These are phyloP conservation scores for Aspergillus tamarii DNA, from an alignment of 2,329 filamentous ascomycete genomes.

Conservation along the genomic window DNA sequence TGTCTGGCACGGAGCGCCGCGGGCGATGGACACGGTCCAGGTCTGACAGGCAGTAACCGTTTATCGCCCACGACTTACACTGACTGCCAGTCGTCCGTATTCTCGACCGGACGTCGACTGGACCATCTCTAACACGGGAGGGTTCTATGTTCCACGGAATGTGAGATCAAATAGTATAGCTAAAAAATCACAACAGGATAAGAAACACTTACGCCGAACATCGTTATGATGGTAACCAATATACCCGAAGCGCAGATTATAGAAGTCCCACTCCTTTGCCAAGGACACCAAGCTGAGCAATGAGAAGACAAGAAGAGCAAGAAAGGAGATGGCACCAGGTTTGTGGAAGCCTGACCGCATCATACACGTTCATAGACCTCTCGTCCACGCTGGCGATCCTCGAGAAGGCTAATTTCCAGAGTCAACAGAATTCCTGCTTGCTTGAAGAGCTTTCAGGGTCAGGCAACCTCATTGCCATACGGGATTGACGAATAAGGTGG, in stretches of 20 bases:
- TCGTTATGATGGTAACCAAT: slow-evolving; percentile 27
- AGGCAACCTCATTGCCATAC: slow-evolving; percentile 21
- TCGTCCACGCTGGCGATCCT: slow-evolving; percentile 9
- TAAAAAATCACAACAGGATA: not conserved
- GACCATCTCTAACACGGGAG: slow-evolving; percentile 30
- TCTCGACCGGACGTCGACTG: slow-evolving; percentile 22
- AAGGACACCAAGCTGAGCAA: slow-evolving; percentile 38
- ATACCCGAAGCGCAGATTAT: slow-evolving; percentile 33
- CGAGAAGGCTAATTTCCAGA: slow-evolving; percentile 7
- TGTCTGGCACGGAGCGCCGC: slow-evolving; percentile 16
- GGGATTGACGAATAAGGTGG: not conserved
- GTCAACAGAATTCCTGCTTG: slow-evolving; percentile 15
- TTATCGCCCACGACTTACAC: slow-evolving; percentile 24
- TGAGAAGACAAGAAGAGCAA: slow-evolving; percentile 37
- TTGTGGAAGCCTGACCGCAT: slow-evolving; percentile 41
- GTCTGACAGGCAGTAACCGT: slow-evolving; percentile 15
- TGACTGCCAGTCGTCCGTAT: slow-evolving; percentile 17
- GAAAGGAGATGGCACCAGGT: slow-evolving; percentile 38
- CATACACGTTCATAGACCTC: slow-evolving; percentile 26
- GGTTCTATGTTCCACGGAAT: slow-evolving; percentile 23
- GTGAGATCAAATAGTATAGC: not conserved
- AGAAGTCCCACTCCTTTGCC: slow-evolving; percentile 32
- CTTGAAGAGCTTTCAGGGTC: not conserved
- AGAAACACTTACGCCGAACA: slow-evolving; percentile 30
- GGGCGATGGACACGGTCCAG: slow-evolving; percentile 15